These are phyloP conservation scores for Blastobotrys mokoenaii DNA, from an alignment of 805 yeast species.

Conservation along the genomic window DNA sequence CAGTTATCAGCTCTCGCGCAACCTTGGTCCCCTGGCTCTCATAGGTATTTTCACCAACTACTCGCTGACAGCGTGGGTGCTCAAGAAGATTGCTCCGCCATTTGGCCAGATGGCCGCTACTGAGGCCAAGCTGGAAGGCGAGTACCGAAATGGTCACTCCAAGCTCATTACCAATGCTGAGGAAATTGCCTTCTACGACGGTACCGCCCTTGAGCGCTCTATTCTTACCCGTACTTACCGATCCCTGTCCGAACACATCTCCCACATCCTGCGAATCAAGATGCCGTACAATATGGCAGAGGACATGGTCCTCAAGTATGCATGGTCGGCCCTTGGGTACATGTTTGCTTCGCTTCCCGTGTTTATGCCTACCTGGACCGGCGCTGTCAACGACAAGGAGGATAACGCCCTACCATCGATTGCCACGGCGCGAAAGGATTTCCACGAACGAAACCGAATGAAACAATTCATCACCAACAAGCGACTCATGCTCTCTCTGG, in stretches of 20 bases:
- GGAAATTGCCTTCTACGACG: conserved; percentile 91
- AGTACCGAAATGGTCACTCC: conserved; percentile 77
- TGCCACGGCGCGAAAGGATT: conserved; percentile 16
- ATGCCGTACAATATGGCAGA: conserved; percentile 68
- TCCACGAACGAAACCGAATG: conserved; percentile 43
- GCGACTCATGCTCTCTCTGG: conserved; percentile 79
- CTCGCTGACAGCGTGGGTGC: conserved; percentile 64
- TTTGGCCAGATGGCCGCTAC: conserved; percentile 69
- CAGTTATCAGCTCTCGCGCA: conserved; percentile 73
- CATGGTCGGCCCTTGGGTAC: conserved; percentile 96
- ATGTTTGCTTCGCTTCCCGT: conserved; percentile 86
- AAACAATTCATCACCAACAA: conserved; percentile 85
- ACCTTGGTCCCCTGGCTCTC: conserved; percentile 80
- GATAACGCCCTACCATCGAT: conserved; percentile 19
- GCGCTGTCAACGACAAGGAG: conserved; percentile 22
- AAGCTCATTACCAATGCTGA: conserved; percentile 83
- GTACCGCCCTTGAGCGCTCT: conserved; percentile 65
- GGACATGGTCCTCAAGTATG: conserved; percentile 78
- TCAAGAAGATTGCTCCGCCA: conserved; percentile 72
- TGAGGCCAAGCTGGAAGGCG: conserved; percentile 77
- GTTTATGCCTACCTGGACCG: conserved; percentile 43
- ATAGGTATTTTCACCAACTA: conserved; percentile 76
- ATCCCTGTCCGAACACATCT: conserved; percentile 46
- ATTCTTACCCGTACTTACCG: conserved; percentile 55
- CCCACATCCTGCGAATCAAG: conserved; percentile 47